These are phyloP conservation scores for Solanum ossicruentum DNA, from an alignment of 257 asterid genomes.

Conservation along the genomic window DNA sequence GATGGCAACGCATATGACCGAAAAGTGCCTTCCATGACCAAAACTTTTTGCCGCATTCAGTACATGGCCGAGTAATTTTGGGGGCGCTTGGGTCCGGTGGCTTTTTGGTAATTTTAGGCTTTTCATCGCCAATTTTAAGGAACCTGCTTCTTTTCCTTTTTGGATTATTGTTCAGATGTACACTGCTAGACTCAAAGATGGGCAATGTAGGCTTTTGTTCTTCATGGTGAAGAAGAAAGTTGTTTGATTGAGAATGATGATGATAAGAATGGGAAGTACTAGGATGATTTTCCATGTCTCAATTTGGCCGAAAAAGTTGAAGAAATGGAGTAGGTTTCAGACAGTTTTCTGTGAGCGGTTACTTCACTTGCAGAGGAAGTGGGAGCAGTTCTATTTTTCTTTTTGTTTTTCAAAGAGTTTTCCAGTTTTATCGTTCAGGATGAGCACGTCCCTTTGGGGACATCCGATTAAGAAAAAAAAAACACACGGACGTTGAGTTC, in stretches of 20 bases:
- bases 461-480: background rate
- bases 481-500: background rate
- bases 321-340: background rate
- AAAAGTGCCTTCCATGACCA: conserved; percentile 87
- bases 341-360: background rate
- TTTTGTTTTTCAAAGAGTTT: background rate
- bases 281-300: background rate
- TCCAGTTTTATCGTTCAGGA: background rate
- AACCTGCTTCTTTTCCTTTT: conserved; percentile 40
- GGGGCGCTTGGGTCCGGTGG: conserved; percentile 42
- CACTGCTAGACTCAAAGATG: background rate
- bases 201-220: background rate
- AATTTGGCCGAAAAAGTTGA: background rate
- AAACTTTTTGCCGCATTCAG: conserved; percentile 67
- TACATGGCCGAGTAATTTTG: conserved; percentile 53
- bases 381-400: too few relatives aligned
- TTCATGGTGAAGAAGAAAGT: background rate
- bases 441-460: background rate
- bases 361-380: background rate
- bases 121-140: conserved; percentile 1
- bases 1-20: conserved; percentile 99
- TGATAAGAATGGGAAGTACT: background rate
- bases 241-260: background rate
- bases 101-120: conserved; percentile 20
- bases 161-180: conserved; percentile 5